Base-by-base conservation (phyloP, 2,329 filamentous ascomycete species). In the Apiospora kogelbergensis region DNA sequence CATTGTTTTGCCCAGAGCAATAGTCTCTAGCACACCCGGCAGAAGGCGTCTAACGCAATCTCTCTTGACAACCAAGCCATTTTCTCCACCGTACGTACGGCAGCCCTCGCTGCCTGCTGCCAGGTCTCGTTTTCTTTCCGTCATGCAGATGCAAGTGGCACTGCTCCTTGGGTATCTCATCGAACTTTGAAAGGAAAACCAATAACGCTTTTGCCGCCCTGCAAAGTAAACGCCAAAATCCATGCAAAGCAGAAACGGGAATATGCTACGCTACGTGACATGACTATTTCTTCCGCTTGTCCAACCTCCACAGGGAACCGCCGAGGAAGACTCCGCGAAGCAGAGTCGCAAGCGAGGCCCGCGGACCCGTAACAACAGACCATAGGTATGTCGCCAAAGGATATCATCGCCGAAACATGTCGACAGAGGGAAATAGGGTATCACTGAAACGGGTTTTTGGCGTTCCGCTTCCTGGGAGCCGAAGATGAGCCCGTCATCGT, bases 371-470 rank as follows among this genome's bases (percentile, higher is more conserved):
- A 13, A 26, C 46, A 53, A 17, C 11, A n/a, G 4, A 26, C 22
- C 11, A 42, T 33, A 33, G 33, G 44, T n/a, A 46, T 57, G 48
- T 15, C 48, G 20, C 13, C 6, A 2, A 30, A 24, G 13, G 11
- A 30, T 15, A 30, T 17, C 7, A n/a, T 22, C 53, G 17, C 30
- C 17, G 33, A 60, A 37, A n/a, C 7, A 11, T n/a, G n/a, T 37
- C 17, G 30, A 11, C 6, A 37, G 20, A 22, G 10, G 53, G 17
- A 10, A n/a, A 6, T 57, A 17, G n/a, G 53, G 30, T 30, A 60
- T 60, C 53, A 60, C 30, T 60, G 53, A 37, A 60, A 60, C 26
- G 53, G 53, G 30, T 60, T 60, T 37, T 60, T 60, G 30, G 53
- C 53, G 53, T 60, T 37, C 17, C 53, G 53, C 17, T 37, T 60